Evolutionary conservation across 371 early-diverging fungal genomes (phyloP).

Genomic region (Aphelidium insulamus): DNA sequence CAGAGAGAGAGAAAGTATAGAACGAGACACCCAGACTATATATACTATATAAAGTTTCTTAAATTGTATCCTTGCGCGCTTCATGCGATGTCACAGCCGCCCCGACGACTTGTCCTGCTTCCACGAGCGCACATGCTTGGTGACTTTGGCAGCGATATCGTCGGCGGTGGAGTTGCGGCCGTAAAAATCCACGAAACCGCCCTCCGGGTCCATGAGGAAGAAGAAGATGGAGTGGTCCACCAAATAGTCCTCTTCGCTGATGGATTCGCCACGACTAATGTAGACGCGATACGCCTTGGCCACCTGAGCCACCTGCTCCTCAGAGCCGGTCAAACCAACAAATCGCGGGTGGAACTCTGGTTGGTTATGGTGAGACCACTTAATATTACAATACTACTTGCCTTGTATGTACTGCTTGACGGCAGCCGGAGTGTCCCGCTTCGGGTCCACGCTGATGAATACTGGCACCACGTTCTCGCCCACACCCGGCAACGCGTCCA

Average conservation of each 20-base stretch:
- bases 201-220: conserved; percentile 82
- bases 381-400: no score
- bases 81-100: no score
- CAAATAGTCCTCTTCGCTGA: conserved; percentile 72
- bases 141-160: no score
- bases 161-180: conserved; percentile 49
- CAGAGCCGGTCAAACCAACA: conserved; percentile 73
- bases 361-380: neutral
- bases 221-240: conserved; percentile 97
- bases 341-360: conserved; percentile 78
- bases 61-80: no score
- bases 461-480: conserved; percentile 47
- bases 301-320: conserved; percentile 52
- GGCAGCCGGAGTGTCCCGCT: conserved; percentile 63
- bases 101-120: no score
- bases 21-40: no score
- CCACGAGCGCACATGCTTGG: no score
- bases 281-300: conserved; percentile 88
- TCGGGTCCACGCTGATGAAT: conserved; percentile 90
- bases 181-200: conserved; percentile 71
- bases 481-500: conserved; percentile 23
- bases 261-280: conserved; percentile 58
- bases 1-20: no score
- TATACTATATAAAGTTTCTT: no score
- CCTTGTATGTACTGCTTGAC: conserved; percentile 66